A percentile compares a stretch with the other conserved stretches of the same genome.
Conservation (phyloP, 345 rosid genomes). For the Crucihimalaya himalaica region DNA sequence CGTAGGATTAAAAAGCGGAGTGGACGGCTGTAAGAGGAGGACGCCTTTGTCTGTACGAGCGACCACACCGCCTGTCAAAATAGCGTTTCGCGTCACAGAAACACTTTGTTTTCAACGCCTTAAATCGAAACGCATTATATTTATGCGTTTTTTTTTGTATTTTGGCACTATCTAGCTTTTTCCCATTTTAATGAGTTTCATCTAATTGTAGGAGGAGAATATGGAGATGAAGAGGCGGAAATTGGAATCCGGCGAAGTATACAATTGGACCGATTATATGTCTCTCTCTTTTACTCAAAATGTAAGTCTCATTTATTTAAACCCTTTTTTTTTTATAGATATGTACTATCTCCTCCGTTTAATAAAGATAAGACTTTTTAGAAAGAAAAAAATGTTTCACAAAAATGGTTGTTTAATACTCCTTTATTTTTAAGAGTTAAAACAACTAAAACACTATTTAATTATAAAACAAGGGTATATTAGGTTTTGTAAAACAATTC, state of each 20-base stretch:
- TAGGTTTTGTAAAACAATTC: too few relatives aligned
- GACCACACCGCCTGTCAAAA: slow-evolving; percentile 34
- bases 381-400: too few relatives aligned
- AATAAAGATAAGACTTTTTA: too few relatives aligned
- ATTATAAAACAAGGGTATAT: too few relatives aligned
- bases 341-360: too few relatives aligned
- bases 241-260: slow-evolving; percentile 49
- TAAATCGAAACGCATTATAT: slow-evolving; percentile 18
- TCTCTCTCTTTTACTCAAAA: slow-evolving; percentile 90
- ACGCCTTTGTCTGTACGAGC: slow-evolving; percentile 41
- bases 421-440: too few relatives aligned
- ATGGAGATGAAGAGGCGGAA: slow-evolving; percentile 74
- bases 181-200: not conserved
- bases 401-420: too few relatives aligned
- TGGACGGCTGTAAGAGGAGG: slow-evolving; percentile 51
- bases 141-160: too few relatives aligned
- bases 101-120: slow-evolving; percentile 26
- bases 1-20: slow-evolving; percentile 44
- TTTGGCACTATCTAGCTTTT: not conserved
- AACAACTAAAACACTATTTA: too few relatives aligned
- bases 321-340: not conserved
- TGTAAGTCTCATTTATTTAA: slow-evolving; percentile 45
- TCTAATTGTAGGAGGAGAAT: slow-evolving; percentile 72
- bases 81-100: slow-evolving; percentile 31
- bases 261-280: slow-evolving; percentile 77